Conservation (phyloP, 306 rosid genomes). For the Cyclanthera cordifolia region DNA sequence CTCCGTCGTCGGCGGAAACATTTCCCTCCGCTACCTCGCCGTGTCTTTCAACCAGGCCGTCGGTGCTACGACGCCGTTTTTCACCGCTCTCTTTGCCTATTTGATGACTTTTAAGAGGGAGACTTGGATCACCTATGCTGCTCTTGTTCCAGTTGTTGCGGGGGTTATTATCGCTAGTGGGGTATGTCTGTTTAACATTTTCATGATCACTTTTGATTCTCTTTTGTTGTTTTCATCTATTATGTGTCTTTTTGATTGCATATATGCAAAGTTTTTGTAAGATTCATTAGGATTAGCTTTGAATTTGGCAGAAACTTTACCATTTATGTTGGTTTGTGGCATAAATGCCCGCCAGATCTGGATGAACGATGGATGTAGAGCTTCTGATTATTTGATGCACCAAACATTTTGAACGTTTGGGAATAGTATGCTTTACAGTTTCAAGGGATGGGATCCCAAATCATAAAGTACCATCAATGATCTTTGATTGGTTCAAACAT, state of each 20-base stretch:
- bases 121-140: conserved; percentile 88
- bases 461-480: too few species aligned
- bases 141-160: conserved; percentile 91
- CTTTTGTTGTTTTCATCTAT: too few species aligned
- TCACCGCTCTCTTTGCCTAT: conserved; percentile 88
- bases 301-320: background rate
- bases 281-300: background rate
- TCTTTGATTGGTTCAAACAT: too few species aligned
- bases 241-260: conserved; percentile 3
- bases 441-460: too few species aligned
- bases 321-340: too few species aligned
- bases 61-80: conserved; percentile 94
- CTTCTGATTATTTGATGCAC: too few species aligned
- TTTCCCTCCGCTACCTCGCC: conserved; percentile 81
- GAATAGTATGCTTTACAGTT: too few species aligned
- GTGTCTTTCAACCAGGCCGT: conserved; percentile 94
- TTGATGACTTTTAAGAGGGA: conserved; percentile 78
- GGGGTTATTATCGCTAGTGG: conserved; percentile 99
- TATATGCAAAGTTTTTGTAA: background rate
- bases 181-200: conserved; percentile 45
- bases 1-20: conserved; percentile 89
- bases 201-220: conserved; percentile 2
- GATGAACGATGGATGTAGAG: too few species aligned
- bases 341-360: too few species aligned
- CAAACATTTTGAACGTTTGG: too few species aligned